Conservation (phyloP, 805 yeast genomes). For the Yueomyces sinensis region DNA sequence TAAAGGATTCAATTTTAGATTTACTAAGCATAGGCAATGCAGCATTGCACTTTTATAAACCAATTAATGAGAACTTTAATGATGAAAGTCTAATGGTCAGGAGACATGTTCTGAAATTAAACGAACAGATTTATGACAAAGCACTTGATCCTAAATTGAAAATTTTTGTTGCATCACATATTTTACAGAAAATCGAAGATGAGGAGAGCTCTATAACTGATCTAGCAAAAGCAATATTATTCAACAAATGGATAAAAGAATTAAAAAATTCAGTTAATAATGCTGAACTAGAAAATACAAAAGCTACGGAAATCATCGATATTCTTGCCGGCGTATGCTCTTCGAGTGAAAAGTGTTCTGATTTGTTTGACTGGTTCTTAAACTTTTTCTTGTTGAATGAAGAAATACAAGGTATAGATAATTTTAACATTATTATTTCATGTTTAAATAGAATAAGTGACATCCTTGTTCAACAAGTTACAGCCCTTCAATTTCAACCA, state of each 20-base stretch:
- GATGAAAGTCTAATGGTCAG: constrained; percentile 58
- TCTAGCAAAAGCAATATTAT: constrained; percentile 26
- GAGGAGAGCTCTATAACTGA: constrained; percentile 48
- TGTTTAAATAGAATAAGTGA: constrained; percentile 10
- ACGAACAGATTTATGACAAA: constrained; percentile 32
- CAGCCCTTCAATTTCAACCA: constrained; percentile 12
- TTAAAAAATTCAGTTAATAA: constrained; percentile 3
- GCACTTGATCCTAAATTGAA: constrained; percentile 23
- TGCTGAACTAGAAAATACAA: constrained; percentile 4
- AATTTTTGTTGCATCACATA: constrained; percentile 33
- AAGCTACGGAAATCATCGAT: constrained; percentile 11
- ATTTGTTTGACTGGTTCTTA: constrained; percentile 35
- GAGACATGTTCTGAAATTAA: constrained; percentile 43
- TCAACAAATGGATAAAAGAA: constrained; percentile 26
- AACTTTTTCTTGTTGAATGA: constrained; percentile 29
- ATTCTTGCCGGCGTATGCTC: constrained; percentile 29
- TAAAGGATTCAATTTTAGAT: constrained; percentile 65
- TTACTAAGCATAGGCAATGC: constrained; percentile 33
- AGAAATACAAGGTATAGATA: constrained; percentile 8
- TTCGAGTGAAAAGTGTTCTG: constrained; percentile 28
- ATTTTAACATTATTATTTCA: constrained; percentile 3
- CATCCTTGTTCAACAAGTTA: constrained; percentile 15
- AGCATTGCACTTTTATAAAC: constrained; percentile 31
- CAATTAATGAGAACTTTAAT: constrained; percentile 30
- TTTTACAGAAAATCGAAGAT: constrained; percentile 49